Evolutionary conservation across 2,329 filamentous ascomycete genomes (phyloP).

Genomic region (Apiospora koreana): DNA sequence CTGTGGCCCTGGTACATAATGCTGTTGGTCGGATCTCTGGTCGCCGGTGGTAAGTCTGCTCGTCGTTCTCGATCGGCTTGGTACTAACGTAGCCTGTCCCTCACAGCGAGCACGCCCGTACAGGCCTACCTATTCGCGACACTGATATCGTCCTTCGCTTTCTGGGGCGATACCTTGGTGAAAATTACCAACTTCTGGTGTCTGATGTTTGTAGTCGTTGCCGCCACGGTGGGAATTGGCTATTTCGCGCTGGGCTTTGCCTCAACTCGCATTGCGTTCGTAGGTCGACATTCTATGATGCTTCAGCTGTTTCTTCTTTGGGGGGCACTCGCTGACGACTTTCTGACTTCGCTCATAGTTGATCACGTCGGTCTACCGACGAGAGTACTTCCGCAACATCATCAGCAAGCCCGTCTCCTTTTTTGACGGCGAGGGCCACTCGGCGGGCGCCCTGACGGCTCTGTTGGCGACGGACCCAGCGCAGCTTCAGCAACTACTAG

Average conservation of each 20-base stretch:
- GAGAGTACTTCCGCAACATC: constrained; percentile 24
- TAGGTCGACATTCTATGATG: constrained; percentile 63
- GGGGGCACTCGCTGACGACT: too few species aligned
- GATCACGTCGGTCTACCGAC: constrained; percentile 77
- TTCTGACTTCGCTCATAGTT: constrained; percentile 58
- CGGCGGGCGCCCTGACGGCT: background rate
- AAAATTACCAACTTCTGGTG: constrained; percentile 82
- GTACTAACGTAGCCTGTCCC: background rate
- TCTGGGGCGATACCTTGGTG: constrained; percentile 42
- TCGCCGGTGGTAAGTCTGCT: constrained; percentile 34
- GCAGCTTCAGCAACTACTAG: background rate
- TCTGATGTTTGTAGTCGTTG: constrained; percentile 85
- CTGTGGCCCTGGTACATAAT: constrained; percentile 60
- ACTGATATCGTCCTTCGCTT: constrained; percentile 41
- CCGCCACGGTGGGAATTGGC: constrained; percentile 50
- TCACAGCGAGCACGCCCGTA: constrained; percentile 46
- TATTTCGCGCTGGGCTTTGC: constrained; percentile 68
- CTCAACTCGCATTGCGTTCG: constrained; percentile 83
- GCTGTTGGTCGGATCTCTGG: constrained; percentile 30
- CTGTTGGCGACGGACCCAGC: constrained; percentile 1
- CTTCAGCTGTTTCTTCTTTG: too few species aligned
- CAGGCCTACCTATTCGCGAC: constrained; percentile 59
- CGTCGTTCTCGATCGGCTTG: background rate
- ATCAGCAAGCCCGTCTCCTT: constrained; percentile 53
- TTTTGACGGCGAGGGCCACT: constrained; percentile 56